Percentiles rank a stretch among this genome's conserved stretches.
These are phyloP conservation scores for Taphrina wiesneri DNA, from an alignment of 1,139 yeast species.

Conservation along the genomic window DNA sequence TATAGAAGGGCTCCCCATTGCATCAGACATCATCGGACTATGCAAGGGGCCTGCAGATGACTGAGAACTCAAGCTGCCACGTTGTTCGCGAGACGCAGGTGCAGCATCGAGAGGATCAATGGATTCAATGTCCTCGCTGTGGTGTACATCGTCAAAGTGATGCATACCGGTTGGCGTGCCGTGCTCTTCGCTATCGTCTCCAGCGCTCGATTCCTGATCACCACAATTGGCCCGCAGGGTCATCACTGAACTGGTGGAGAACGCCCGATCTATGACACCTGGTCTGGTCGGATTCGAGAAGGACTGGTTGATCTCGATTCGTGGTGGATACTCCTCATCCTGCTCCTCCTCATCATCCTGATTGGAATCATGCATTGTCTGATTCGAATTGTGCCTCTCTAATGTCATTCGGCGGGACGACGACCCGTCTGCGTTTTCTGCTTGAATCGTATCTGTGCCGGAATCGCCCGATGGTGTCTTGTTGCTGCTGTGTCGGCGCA, in stretches of 20 bases:
- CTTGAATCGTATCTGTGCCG: neutral
- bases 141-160: no score
- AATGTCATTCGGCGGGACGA: neutral
- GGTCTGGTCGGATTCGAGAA: constrained; percentile 25
- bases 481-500: neutral
- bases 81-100: neutral
- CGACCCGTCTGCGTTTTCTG: neutral
- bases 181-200: neutral
- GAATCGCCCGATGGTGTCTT: neutral
- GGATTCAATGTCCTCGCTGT: no score
- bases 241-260: constrained; percentile 4
- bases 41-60: neutral
- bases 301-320: constrained; percentile 5
- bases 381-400: neutral
- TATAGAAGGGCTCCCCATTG: neutral
- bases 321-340: constrained; percentile 16
- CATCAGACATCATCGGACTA: neutral
- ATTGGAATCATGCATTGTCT: neutral
- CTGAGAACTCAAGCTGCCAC: neutral
- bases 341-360: neutral
- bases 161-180: no score
- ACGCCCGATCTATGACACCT: neutral
- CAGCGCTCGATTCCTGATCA: neutral
- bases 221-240: neutral
- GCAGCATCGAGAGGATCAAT: neutral